Evolutionary conservation across 495 filamentous ascomycete species (phyloP).

Genomic region (Aspergillus haitiensis): DNA sequence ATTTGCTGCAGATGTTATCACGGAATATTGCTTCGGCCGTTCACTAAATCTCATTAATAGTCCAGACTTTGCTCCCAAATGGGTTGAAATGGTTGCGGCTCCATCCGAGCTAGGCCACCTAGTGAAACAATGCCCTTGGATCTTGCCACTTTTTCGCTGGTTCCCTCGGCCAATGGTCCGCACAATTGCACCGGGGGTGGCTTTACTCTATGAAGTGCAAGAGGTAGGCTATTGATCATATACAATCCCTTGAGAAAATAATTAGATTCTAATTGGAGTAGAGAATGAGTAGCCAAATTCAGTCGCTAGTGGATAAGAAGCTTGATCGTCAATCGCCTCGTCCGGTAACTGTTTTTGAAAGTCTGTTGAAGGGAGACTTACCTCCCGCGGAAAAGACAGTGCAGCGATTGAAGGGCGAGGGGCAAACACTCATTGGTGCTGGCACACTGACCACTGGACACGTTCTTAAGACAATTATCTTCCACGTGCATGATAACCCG

Average conservation of each 20-base stretch:
- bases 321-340: not conserved
- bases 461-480: slow-evolving; percentile 8
- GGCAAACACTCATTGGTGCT: slow-evolving; percentile 13
- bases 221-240: not conserved
- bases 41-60: slow-evolving; percentile 1
- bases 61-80: slow-evolving; percentile 6
- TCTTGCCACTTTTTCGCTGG: not conserved
- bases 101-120: slow-evolving; percentile 9
- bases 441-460: slow-evolving; percentile 13
- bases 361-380: not conserved
- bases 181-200: slow-evolving; percentile 2
- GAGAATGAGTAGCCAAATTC: slow-evolving; percentile 12
- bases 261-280: not conserved
- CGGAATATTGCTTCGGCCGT: slow-evolving; percentile 12
- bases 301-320: slow-evolving; percentile 1
- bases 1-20: slow-evolving; percentile 13
- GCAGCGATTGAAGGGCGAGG: slow-evolving; percentile 9
- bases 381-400: slow-evolving; percentile 9
- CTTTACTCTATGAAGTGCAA: slow-evolving; percentile 7
- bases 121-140: slow-evolving; percentile 13
- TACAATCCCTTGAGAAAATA: not conserved
- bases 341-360: slow-evolving; percentile 6
- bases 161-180: not conserved
- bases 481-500: slow-evolving; percentile 9
- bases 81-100: slow-evolving; percentile 8